Conservation (phyloP, 345 rosid genomes). For the Euclidium syriacum region DNA sequence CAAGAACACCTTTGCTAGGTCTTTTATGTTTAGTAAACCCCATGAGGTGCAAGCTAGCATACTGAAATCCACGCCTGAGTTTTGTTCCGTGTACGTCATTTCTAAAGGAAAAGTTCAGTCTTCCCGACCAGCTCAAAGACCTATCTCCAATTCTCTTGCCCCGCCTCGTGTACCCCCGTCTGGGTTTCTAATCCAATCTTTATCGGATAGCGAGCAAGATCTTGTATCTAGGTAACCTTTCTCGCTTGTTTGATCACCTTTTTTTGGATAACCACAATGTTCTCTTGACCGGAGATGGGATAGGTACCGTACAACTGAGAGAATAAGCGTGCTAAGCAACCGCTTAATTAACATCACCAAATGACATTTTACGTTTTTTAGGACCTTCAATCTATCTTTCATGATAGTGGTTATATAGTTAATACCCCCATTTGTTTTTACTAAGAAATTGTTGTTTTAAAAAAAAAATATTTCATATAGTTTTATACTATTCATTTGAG, state of each 20-base stretch:
- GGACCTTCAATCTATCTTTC: no score
- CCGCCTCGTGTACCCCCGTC: constrained; percentile 47
- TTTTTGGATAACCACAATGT: not conserved
- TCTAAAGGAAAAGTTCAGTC: constrained; percentile 58
- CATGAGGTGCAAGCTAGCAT: constrained; percentile 49
- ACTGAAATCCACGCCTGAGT: constrained; percentile 56
- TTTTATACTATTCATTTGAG: no score
- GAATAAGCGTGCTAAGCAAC: no score
- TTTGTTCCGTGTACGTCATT: constrained; percentile 72
- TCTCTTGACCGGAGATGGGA: no score
- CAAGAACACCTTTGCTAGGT: constrained; percentile 57
- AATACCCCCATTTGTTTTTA: no score
- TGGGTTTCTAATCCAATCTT: constrained; percentile 26
- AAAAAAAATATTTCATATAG: no score
- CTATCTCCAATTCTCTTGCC: constrained; percentile 35
- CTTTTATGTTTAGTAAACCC: constrained; percentile 15
- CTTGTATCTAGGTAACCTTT: constrained; percentile 22
- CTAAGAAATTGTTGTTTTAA: no score
- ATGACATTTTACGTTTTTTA: no score
- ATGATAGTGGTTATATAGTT: no score
- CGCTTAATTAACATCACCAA: no score
- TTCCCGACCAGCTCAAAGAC: constrained; percentile 45
- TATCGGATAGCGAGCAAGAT: constrained; percentile 30
- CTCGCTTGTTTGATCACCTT: not conserved
- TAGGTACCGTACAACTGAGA: no score